These are phyloP conservation scores for Backusella mclennaniae DNA, from an alignment of 192 early-diverging fungal genomes.

Conservation along the genomic window DNA sequence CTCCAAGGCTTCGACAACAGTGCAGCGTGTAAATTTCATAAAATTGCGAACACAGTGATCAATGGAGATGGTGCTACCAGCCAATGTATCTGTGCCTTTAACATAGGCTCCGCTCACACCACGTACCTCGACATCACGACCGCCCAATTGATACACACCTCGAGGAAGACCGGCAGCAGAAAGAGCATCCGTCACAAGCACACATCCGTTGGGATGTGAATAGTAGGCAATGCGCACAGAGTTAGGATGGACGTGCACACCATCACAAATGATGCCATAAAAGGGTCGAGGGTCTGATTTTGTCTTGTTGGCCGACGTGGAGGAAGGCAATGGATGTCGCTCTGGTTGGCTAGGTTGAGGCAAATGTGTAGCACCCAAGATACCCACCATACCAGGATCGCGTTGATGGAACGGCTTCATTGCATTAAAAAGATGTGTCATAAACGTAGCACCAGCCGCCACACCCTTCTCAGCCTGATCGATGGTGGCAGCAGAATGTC, in stretches of 20 bases:
- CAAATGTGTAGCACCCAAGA: constrained; percentile 59
- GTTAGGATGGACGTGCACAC: constrained; percentile 81
- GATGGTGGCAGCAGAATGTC: constrained; percentile 65
- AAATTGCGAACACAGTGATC: constrained; percentile 79
- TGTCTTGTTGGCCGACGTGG: constrained; percentile 25
- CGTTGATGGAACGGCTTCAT: constrained; percentile 87
- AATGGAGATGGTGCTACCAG: constrained; percentile 68
- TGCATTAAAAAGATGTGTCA: constrained; percentile 87
- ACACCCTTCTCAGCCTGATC: constrained; percentile 62
- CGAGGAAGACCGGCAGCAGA: constrained; percentile 69
- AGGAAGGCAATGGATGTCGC: constrained; percentile 27
- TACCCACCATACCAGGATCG: constrained; percentile 78
- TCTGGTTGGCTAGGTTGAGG: constrained; percentile 15
- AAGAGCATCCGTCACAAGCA: constrained; percentile 84
- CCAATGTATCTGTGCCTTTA: constrained; percentile 72
- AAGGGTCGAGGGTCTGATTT: constrained; percentile 62
- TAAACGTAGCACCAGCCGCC: constrained; percentile 61
- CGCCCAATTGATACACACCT: constrained; percentile 63
- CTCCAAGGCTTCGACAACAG: constrained; percentile 75
- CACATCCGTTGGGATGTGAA: constrained; percentile 71
- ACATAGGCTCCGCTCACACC: constrained; percentile 62
- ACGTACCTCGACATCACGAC: constrained; percentile 27
- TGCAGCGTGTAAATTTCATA: constrained; percentile 71
- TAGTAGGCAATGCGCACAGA: constrained; percentile 80
- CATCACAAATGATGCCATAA: constrained; percentile 85